Evolutionary conservation across 192 early-diverging fungal species (phyloP).

Genomic region (Podila minutissima): DNA sequence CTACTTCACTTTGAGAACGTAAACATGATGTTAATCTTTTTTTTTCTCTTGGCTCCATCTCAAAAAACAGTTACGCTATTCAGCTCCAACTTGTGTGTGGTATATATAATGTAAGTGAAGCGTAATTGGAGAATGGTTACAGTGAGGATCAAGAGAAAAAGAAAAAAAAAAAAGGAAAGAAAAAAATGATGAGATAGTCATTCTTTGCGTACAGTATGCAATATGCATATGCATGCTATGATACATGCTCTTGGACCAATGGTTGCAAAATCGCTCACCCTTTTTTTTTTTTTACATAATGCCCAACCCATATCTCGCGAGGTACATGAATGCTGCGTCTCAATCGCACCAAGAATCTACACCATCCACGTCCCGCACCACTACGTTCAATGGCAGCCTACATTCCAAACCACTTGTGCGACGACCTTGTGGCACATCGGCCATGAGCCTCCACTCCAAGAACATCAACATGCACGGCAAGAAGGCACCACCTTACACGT

Average conservation of each 20-base stretch:
- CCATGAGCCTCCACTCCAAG: background rate
- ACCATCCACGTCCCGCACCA: background rate
- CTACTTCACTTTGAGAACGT: background rate
- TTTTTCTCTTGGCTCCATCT: background rate
- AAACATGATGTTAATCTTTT: background rate
- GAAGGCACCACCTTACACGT: background rate
- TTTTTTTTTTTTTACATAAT: background rate
- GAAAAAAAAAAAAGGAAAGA: too few relatives aligned
- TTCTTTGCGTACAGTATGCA: too few relatives aligned
- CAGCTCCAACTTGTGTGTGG: slow-evolving; percentile 29
- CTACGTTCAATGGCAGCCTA: background rate
- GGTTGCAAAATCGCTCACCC: too few relatives aligned
- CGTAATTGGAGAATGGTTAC: too few relatives aligned
- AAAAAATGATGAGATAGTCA: too few relatives aligned
- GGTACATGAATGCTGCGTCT: background rate
- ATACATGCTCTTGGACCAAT: too few relatives aligned
- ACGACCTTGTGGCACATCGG: background rate
- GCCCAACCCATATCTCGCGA: slow-evolving; percentile 4
- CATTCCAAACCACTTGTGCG: background rate
- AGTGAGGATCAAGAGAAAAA: background rate
- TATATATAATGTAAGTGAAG: slow-evolving; percentile 34
- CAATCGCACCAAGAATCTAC: background rate
- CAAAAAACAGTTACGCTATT: slow-evolving; percentile 26
- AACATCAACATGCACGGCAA: background rate
- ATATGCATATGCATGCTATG: background rate